A percentile compares a stretch with the other conserved stretches of the same genome.
Conservation (phyloP, 2,329 filamentous ascomycete species). For the Fusarium hainanense region DNA sequence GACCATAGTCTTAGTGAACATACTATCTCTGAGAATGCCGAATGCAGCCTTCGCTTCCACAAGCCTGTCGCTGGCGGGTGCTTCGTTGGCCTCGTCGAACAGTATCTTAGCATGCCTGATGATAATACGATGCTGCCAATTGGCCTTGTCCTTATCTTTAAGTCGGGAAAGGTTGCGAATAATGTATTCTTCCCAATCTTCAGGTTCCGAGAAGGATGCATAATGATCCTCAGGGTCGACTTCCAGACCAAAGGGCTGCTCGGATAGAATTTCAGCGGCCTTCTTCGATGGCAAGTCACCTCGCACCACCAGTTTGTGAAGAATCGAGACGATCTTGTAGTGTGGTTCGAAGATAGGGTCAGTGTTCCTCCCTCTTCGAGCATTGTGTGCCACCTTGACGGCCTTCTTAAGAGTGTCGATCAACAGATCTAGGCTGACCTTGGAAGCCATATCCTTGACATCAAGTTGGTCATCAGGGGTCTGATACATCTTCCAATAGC, state of each 20-base stretch:
- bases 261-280: conserved; percentile 64
- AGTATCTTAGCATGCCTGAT: conserved; percentile 73
- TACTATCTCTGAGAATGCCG: conserved; percentile 75
- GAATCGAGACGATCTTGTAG: conserved; percentile 86
- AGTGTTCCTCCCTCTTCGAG: conserved; percentile 67
- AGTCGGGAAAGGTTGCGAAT: conserved; percentile 63
- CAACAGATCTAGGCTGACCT: conserved; percentile 53
- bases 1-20: conserved; percentile 94
- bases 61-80: conserved; percentile 57
- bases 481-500: conserved; percentile 72
- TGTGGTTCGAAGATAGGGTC: conserved; percentile 91
- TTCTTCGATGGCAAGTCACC: conserved; percentile 60
- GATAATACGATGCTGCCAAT: conserved; percentile 95
- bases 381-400: conserved; percentile 61
- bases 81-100: conserved; percentile 57
- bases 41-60: conserved; percentile 83
- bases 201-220: conserved; percentile 56
- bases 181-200: conserved; percentile 69
- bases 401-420: conserved; percentile 63
- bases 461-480: conserved; percentile 59
- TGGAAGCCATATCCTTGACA: conserved; percentile 53
- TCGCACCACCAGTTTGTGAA: conserved; percentile 80
- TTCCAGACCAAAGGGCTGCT: conserved; percentile 63
- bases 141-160: conserved; percentile 84
- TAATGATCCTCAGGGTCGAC: conserved; percentile 51